Evolutionary conservation across 192 early-diverging fungal species (phyloP), one percentile per base, ranked within the genome.

Genomic region (Linnemannia elongata): DNA sequence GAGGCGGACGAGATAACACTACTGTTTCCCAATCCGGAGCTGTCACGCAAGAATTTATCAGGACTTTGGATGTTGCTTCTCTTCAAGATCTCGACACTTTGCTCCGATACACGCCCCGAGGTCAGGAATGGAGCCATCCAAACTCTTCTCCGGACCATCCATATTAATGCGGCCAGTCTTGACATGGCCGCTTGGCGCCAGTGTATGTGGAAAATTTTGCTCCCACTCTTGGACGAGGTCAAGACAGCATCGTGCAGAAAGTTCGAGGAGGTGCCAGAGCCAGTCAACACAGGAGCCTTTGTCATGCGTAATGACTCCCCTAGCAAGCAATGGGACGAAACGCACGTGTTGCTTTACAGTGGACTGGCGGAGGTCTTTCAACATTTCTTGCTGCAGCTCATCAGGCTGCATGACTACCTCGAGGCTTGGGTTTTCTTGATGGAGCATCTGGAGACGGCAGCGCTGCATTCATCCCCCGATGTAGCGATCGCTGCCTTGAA

Each of bases 81-180:
- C 18, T 92, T 92, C 41, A 92, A 97, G 77, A 91, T 99, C 36
- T 94, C 96, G 5, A 89, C 92, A 24, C 91, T 97, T 35, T 97
- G 97, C 73, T 93, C 95, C 20, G 99, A 99, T 80, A 78, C 78
- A 10, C 90, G 98, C 22, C 96, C 96, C 1, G 97, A 99, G 81
- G 97, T 99, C 15, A 92, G 99, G 36, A 96, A 98, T 81, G 95
- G 96, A 20, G 97, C 97, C 24, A 96, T 96, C 69, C 99, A 99
- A 85, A 99, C 98, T 6, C 89, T 99, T 69, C 98, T 98, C 87
- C 92, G 97, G 68, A 97, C 98, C 7, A 94, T 99, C 49, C 93
- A 94, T 55, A 96, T 98, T 90, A 97, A 98, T 80, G 99, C 97
- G 12, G 79, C 81, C 41, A 81, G 91, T 22, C 90, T 99, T 24